A percentile compares a stretch with the other conserved stretches of the same genome.
These are phyloP conservation scores for Eimeria necatrix DNA, from an alignment of 169 alveolate genomes.

Conservation along the genomic window DNA sequence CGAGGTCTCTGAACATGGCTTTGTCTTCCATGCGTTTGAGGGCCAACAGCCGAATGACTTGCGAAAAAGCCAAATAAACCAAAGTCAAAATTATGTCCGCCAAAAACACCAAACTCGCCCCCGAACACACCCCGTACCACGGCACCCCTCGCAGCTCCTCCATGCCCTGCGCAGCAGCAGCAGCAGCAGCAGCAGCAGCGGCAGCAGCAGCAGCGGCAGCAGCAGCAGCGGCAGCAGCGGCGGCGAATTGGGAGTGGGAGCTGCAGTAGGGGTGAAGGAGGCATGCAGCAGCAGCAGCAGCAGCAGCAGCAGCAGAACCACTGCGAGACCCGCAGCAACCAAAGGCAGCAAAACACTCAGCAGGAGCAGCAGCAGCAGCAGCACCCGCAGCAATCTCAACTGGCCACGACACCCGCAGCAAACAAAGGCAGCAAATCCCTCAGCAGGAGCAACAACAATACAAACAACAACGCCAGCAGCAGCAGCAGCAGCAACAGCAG, in stretches of 20 bases:
- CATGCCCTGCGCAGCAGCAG: background rate
- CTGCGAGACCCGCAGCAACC: too few relatives aligned
- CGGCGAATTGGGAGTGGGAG: too few relatives aligned
- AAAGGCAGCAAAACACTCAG: too few relatives aligned
- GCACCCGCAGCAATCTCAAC: too few relatives aligned
- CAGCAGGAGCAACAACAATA: too few relatives aligned
- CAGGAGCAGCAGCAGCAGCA: too few relatives aligned
- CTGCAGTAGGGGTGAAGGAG: too few relatives aligned
- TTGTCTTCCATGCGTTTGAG: slow-evolving; percentile 23
- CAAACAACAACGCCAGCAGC: background rate
- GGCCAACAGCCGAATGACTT: slow-evolving; percentile 27
- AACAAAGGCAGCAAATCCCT: too few relatives aligned
- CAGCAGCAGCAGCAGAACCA: too few relatives aligned
- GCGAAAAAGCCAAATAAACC: slow-evolving; percentile 3
- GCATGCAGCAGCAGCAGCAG: too few relatives aligned
- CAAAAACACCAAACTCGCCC: background rate
- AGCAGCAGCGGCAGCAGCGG: slow-evolving; percentile 8
- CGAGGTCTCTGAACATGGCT: slow-evolving; percentile 63
- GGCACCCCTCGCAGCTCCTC: slow-evolving; percentile 23
- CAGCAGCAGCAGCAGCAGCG: background rate
- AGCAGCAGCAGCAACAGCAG: background rate
- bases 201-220: background rate
- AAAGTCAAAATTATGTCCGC: background rate
- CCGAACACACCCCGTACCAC: slow-evolving; percentile 34
- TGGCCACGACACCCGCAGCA: too few relatives aligned